Conservation (phyloP, 176 grass and related monocot genomes). For the Raddia distichophylla region DNA sequence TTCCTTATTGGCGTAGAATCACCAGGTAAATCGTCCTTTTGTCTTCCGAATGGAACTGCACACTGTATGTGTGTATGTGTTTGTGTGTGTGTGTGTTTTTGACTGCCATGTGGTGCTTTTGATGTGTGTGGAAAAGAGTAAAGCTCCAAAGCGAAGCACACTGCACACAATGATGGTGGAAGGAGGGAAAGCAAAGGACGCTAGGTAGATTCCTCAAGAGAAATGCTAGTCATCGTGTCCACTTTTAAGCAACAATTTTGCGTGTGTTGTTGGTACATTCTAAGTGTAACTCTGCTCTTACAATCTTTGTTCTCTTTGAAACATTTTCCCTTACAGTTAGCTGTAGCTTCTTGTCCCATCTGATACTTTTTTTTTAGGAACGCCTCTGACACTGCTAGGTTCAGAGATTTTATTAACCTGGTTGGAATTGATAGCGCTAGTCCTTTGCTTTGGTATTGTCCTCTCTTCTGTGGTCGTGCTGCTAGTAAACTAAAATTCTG, state of each 20-base stretch:
- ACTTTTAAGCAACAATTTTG: not conserved
- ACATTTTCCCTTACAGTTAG: not conserved
- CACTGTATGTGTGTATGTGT: too few species aligned
- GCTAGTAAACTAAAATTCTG: not conserved
- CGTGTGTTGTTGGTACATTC: not conserved
- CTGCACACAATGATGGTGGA: conserved; percentile 19
- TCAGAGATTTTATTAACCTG: not conserved
- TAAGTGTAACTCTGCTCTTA: not conserved
- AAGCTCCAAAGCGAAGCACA: conserved; percentile 30
- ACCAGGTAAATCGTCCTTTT: too few species aligned
- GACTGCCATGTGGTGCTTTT: conserved; percentile 39
- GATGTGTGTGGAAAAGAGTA: conserved; percentile 25
- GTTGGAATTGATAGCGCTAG: not conserved
- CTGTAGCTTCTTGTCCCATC: not conserved
- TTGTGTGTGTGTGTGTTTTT: not conserved
- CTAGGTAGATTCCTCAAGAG: not conserved
- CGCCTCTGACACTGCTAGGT: not conserved
- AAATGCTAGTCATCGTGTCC: not conserved
- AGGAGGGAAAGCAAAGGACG: conserved; percentile 16
- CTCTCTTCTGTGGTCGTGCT: not conserved
- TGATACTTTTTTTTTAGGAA: too few species aligned
- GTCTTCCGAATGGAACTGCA: too few species aligned
- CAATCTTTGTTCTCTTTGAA: too few species aligned
- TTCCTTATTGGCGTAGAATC: too few species aligned
- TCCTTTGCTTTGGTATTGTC: conserved; percentile 3